phyloP scores from a whole-genome alignment of 495 filamentous ascomycete species.

The Aspergillus cavernicola region DNA sequence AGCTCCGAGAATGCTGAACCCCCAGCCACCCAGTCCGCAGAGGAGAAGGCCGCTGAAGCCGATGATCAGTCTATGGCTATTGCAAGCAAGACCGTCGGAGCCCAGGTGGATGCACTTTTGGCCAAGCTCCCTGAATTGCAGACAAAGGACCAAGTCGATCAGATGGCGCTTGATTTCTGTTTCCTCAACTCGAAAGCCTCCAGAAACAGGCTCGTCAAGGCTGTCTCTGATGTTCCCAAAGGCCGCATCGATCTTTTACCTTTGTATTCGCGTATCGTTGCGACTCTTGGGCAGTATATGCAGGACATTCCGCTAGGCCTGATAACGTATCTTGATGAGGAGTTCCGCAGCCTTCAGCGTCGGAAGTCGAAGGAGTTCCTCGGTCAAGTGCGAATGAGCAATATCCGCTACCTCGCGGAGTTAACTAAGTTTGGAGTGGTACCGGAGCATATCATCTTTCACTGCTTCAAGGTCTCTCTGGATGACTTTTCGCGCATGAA shows the following conservation, averaged over 20 bases:
- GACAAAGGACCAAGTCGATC: constrained; percentile 85
- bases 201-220: constrained; percentile 87
- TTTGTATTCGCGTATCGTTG: constrained; percentile 84
- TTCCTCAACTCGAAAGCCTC: constrained; percentile 98
- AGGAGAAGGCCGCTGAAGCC: constrained; percentile 52
- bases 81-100: constrained; percentile 95
- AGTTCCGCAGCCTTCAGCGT: constrained; percentile 96
- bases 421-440: constrained; percentile 98
- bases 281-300: constrained; percentile 91
- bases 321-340: constrained; percentile 89
- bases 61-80: constrained; percentile 93
- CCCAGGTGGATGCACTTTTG: constrained; percentile 90
- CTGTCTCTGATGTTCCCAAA: constrained; percentile 89
- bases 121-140: constrained; percentile 84
- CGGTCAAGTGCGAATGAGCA: constrained; percentile 87
- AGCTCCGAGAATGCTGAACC: constrained; percentile 30
- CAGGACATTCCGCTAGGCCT: constrained; percentile 88
- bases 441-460: constrained; percentile 97
- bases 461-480: constrained; percentile 93
- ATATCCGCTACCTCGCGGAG: constrained; percentile 95
- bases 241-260: constrained; percentile 91
- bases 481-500: constrained; percentile 99
- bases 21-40: constrained; percentile 25
- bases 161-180: constrained; percentile 92
- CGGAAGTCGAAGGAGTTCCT: constrained; percentile 97